Base-by-base conservation (phyloP, 2,329 filamentous ascomycete species). In the Thielaviopsis punctulata region DNA sequence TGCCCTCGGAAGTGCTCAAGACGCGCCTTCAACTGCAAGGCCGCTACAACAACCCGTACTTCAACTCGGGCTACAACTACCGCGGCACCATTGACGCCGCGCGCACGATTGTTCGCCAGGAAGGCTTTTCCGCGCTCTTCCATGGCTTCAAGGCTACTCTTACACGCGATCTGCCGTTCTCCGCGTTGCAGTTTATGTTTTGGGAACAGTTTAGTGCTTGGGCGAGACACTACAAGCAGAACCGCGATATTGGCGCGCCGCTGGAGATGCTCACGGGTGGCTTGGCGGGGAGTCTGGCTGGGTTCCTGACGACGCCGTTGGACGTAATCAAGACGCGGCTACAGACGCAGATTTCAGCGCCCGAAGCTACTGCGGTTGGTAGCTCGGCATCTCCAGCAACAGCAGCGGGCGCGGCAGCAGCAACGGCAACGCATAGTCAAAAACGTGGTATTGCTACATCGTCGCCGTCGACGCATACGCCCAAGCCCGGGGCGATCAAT, bases 301-400 rank as follows among this genome's bases (percentile, higher is more conserved):
- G 92, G 50, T 85, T 94, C 7, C 80, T 98, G 13, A 98, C 92
- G 1, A 96, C 92, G 61, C 92, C 92, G 1, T 77, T 98, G 57
- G 92, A 98, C 62, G 92, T 98, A 5, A 90, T 98, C 56, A 98
- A 98, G 69, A 98, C 92, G 0, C 77, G 92, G 51, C 83, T 95
- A 30, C 93, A 98, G 66, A 98, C 92, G 0, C 92, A 98, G 65
- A 77, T 93, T 53, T 69, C 73, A 54, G 12, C 41, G 10, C 62
- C 71, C 1, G 60, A 60, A 36, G 64, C 56, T 15, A n/a, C n/a
- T n/a, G n/a, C n/a, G n/a, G 62, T 61, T 52, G 63, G 49, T 24
- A 57, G 19, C 22, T 18, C 53, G 22, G 59, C 58, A 30, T 59
- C 60, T 27, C 47, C 55, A 23, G n/a, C 54, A 18, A 19, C 52